Evolutionary conservation across 2,329 filamentous ascomycete species (phyloP), one percentile per base, ranked within the genome.

Genomic region (Aspergillus japonicus): DNA sequence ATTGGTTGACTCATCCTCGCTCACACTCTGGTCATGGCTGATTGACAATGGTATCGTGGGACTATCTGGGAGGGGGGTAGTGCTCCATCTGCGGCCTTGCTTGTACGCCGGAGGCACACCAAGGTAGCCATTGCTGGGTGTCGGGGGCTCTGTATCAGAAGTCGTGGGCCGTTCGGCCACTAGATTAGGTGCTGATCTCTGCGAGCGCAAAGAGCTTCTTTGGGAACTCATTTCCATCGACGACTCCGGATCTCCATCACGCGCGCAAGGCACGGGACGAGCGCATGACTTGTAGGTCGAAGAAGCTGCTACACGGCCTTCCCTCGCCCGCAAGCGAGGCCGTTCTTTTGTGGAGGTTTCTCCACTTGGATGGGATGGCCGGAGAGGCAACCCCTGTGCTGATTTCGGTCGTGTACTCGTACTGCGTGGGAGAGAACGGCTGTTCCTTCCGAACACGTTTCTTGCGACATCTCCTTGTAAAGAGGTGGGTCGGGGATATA

Each of bases 391-490:
- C 48, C 23, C 14, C 50, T 57, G 47, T 62, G 62, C 39, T 62
- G 66, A 52, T 33, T 51, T 52, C 31, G 67, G 65, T 48, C 58
- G 68, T 53, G 47, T 61, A 50, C 64, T 68, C 24, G 65, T 57
- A 47, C 60, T 61, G 23, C 63, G 62, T 39, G 69, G 69, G 14
- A 67, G 51, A 21, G 69, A 66, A 21, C 66, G 64, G 35, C 53
- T 59, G 42, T 63, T 64, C 21, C 58, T 62, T 52, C 65, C 61
- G 58, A 66, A 66, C 56, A 75, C 76, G 56, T 78, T 79, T 35
- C 75, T 70, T 59, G 75, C 73, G 35, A 78, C 75, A 65, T 79
- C 75, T 57, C 78, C 77, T 57, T 78, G 75, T 54, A 76, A 76
- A 49, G 76, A 75, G 31, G 75, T 58, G 21, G 74, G 64, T 11